These are phyloP conservation scores for Epichloe elymi DNA, from an alignment of 2,329 filamentous ascomycete genomes.

Conservation along the genomic window DNA sequence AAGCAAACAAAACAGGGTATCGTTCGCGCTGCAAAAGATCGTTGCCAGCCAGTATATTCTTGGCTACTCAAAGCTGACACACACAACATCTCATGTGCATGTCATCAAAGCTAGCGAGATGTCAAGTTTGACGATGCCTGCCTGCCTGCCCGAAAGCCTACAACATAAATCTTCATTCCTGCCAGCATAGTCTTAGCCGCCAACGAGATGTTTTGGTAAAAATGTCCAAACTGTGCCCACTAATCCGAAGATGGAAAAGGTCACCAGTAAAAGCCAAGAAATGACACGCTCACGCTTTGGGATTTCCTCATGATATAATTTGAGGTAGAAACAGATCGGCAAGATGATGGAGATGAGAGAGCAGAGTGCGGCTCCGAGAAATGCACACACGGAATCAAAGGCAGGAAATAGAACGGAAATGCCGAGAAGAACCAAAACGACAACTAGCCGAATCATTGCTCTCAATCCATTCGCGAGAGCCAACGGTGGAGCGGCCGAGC, in stretches of 20 bases:
- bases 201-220: conserved; percentile 63
- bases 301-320: conserved; percentile 70
- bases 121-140: too few species aligned
- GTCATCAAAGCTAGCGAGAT: too few species aligned
- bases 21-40: background rate
- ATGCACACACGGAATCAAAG: conserved; percentile 83
- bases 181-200: conserved; percentile 19
- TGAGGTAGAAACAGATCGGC: conserved; percentile 78
- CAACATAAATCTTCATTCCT: too few species aligned
- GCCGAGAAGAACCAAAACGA: conserved; percentile 57
- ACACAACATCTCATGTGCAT: too few species aligned
- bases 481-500: conserved; percentile 26
- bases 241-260: conserved; percentile 57
- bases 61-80: too few species aligned
- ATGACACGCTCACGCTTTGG: conserved; percentile 46
- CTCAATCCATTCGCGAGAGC: conserved; percentile 36
- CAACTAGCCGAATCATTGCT: conserved; percentile 49
- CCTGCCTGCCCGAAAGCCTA: too few species aligned
- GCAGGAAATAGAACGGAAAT: conserved; percentile 59
- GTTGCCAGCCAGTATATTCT: background rate
- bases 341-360: conserved; percentile 90
- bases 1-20: too few species aligned
- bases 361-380: conserved; percentile 80
- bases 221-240: conserved; percentile 82
- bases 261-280: conserved; percentile 54